Evolutionary conservation across 352 stramenopile genomes (phyloP).

Genomic region (Phytophthora vignae): DNA sequence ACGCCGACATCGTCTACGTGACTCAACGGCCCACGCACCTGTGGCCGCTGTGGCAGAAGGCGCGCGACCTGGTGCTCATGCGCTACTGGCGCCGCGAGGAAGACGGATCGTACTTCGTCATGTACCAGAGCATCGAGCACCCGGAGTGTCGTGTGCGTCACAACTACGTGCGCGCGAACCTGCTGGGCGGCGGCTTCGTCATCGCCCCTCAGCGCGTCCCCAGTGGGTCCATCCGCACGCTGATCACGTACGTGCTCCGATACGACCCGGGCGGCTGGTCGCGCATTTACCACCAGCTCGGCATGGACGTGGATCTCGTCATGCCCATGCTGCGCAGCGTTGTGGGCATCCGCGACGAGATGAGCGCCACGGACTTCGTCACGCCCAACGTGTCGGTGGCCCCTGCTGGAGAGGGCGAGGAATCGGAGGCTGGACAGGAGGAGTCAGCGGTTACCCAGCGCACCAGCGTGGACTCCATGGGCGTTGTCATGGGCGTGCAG

Average conservation of each 20-base stretch:
- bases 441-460: slow-evolving; percentile 29
- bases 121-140: slow-evolving; percentile 91
- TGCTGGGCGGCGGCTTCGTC: slow-evolving; percentile 85
- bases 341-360: slow-evolving; percentile 87
- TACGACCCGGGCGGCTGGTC: slow-evolving; percentile 87
- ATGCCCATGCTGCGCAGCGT: slow-evolving; percentile 89
- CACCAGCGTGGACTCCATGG: slow-evolving; percentile 69
- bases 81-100: slow-evolving; percentile 91
- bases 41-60: slow-evolving; percentile 89
- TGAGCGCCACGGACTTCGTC: slow-evolving; percentile 86
- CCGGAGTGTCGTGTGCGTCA: slow-evolving; percentile 86
- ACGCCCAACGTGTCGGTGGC: slow-evolving; percentile 84
- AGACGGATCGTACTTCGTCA: slow-evolving; percentile 91
- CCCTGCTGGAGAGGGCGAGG: slow-evolving; percentile 16
- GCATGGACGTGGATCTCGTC: slow-evolving; percentile 88
- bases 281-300: slow-evolving; percentile 87
- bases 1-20: slow-evolving; percentile 91
- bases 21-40: slow-evolving; percentile 86
- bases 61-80: slow-evolving; percentile 87
- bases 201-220: slow-evolving; percentile 87
- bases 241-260: slow-evolving; percentile 84
- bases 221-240: slow-evolving; percentile 77
- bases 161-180: slow-evolving; percentile 85
- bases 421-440: slow-evolving; percentile 22
- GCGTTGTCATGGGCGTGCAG: slow-evolving; percentile 69